Conservation (phyloP, 768 basidiomycete genomes). For the Pholiota microspora region DNA sequence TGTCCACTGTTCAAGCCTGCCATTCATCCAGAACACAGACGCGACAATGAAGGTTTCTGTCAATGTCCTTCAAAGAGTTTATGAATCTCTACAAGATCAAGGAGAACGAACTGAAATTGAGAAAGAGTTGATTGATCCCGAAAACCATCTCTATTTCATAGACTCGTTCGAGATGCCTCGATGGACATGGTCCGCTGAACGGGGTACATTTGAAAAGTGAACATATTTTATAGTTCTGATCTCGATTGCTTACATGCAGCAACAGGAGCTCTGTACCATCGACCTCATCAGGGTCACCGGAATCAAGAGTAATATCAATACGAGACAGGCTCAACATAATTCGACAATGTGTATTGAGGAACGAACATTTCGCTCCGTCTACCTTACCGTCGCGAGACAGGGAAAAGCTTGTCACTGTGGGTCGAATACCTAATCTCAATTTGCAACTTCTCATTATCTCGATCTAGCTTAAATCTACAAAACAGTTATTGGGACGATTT, state of each 20-base stretch:
- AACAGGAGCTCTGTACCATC: slow-evolving; percentile 51
- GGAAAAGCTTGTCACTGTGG: slow-evolving; percentile 83
- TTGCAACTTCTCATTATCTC: not conserved
- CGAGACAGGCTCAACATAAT: slow-evolving; percentile 89
- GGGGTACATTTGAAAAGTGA: slow-evolving; percentile 82
- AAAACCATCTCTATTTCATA: slow-evolving; percentile 78
- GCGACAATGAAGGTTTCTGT: slow-evolving; percentile 81
- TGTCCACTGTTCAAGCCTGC: not conserved
- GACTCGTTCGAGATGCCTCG: slow-evolving; percentile 96
- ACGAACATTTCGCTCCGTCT: slow-evolving; percentile 97
- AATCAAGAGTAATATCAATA: slow-evolving; percentile 74
- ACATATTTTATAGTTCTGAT: not conserved
- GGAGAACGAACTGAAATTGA: slow-evolving; percentile 48
- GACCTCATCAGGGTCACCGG: slow-evolving; percentile 80
- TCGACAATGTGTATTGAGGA: slow-evolving; percentile 88
- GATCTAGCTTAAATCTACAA: slow-evolving; percentile 84
- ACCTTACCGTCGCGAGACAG: slow-evolving; percentile 88
- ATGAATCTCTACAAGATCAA: slow-evolving; percentile 70
- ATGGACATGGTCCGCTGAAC: slow-evolving; percentile 87
- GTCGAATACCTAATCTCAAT: slow-evolving; percentile 16
- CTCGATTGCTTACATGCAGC: not conserved
- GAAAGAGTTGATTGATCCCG: slow-evolving; percentile 71
- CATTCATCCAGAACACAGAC: slow-evolving; percentile 38
- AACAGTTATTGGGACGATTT: slow-evolving; percentile 89
- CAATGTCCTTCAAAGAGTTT: slow-evolving; percentile 65